Percentiles rank a stretch among this genome's conserved stretches.
phyloP scores from a whole-genome alignment of 495 filamentous ascomycete genomes.

The Mycothermus thermophilus region DNA sequence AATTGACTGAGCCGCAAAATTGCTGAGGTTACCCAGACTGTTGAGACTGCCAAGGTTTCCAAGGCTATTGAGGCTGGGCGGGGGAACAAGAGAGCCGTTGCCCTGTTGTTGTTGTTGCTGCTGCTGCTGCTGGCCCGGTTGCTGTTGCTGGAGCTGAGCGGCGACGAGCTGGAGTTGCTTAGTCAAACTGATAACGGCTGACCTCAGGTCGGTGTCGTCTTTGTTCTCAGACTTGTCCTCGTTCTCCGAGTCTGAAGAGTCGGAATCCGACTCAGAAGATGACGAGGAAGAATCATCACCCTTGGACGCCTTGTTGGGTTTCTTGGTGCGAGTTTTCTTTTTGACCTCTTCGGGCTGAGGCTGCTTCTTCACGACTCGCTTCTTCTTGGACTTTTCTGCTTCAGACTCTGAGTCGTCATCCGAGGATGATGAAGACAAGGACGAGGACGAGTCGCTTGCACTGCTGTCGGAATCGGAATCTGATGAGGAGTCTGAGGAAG shows the following conservation, averaged over 20 bases:
- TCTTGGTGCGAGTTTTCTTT: slow-evolving; percentile 24
- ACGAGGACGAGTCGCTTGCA: slow-evolving; percentile 14
- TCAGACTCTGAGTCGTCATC: slow-evolving; percentile 17
- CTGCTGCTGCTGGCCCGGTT: slow-evolving; percentile 10
- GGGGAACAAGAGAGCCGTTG: no score
- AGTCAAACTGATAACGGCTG: slow-evolving; percentile 6
- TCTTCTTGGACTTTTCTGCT: slow-evolving; percentile 24
- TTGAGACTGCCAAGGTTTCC: slow-evolving; percentile 2
- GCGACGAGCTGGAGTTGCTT: slow-evolving; percentile 15
- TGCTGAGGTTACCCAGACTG: slow-evolving; percentile 1
- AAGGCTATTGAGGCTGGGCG: no score
- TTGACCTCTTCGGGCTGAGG: slow-evolving; percentile 23
- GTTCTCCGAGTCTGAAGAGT: slow-evolving; percentile 17
- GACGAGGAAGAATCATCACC: slow-evolving; percentile 1
- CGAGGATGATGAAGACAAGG: slow-evolving; percentile 20
- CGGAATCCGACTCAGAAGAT: slow-evolving; percentile 23
- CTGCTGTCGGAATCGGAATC: slow-evolving; percentile 19
- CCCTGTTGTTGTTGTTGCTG: slow-evolving; percentile 13
- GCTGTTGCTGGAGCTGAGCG: slow-evolving; percentile 15
- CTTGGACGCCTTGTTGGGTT: slow-evolving; percentile 12
- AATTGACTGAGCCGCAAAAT: slow-evolving; percentile 5
- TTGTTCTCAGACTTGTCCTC: slow-evolving; percentile 13
- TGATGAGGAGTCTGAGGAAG: slow-evolving; percentile 18
- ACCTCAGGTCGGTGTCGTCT: slow-evolving; percentile 1
- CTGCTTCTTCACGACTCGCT: slow-evolving; percentile 30